Conservation (phyloP, 192 early-diverging fungal genomes). For the Cladochytrium replicatum region DNA sequence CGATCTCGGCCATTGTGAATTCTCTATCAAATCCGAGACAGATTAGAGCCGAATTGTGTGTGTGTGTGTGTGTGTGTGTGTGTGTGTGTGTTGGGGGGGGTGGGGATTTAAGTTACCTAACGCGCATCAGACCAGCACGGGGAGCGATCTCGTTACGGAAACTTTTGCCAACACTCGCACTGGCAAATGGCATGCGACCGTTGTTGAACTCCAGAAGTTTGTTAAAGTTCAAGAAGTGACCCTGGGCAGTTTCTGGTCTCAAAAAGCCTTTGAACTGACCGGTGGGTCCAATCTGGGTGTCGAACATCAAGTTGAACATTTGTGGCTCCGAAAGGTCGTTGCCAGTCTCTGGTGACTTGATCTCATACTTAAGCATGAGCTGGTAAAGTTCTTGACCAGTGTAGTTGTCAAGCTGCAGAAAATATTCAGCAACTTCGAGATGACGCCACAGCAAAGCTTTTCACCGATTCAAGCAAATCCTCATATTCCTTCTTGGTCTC, state of each 20-base stretch:
- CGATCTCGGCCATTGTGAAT: constrained; percentile 98
- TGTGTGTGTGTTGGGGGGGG: not conserved
- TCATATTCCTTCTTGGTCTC: constrained; percentile 61
- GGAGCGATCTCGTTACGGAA: constrained; percentile 99
- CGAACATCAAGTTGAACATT: constrained; percentile 99
- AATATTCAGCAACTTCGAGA: no score
- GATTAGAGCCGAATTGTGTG: no score
- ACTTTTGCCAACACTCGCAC: constrained; percentile 92
- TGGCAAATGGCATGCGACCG: constrained; percentile 98
- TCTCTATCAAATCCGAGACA: no score
- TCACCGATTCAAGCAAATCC: constrained; percentile 72
- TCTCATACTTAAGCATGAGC: constrained; percentile 72
- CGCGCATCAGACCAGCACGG: constrained; percentile 87
- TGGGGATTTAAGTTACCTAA: constrained; percentile 63
- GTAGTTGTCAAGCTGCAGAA: constrained; percentile 87
- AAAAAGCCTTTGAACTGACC: constrained; percentile 92
- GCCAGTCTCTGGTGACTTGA: constrained; percentile 84
- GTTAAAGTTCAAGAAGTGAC: constrained; percentile 99
- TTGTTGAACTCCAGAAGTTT: constrained; percentile 95
- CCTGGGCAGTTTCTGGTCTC: constrained; percentile 99
- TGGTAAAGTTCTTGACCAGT: constrained; percentile 72
- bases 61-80: constrained; percentile 5
- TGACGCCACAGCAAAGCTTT: no score
- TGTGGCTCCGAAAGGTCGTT: constrained; percentile 83
- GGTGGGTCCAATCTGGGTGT: constrained; percentile 94